Evolutionary conservation across 768 basidiomycete species (phyloP), one percentile per base, ranked within the genome.

Genomic region (Kwoniella sp.): DNA sequence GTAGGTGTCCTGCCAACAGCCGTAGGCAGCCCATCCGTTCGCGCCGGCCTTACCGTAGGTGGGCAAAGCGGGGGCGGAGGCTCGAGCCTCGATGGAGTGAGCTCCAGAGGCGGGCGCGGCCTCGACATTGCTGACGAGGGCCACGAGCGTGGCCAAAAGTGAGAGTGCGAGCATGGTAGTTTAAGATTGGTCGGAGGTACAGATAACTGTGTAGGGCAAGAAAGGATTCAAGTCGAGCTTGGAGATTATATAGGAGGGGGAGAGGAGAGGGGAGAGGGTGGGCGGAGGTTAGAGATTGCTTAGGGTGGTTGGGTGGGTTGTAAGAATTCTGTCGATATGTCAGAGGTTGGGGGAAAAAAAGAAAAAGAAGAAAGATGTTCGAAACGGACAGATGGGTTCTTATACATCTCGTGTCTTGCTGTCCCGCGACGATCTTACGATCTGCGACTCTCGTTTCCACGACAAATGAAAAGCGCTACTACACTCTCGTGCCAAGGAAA

Each of bases 1-100:
- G 28, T 54, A 54, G 25, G 25, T 25, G 30, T 62, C 61, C 26
- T 62, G 61, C 25, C 50, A 62, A 55, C 61, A 62, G 13, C 61
- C 61, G 26, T 41, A 25, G 20, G 61, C 47, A 17, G 61, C 53
- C 52, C 53, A 62, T n/a, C 59, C 59, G 23, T 61, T 61, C 2
- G 51, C n/a, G 7, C 26, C 50, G 20, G 28, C 22, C 23, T 51
- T 48, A 11, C 58, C 58, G 29, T 41, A 41, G 50, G 59, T 52
- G 20, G 51, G 23, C 7, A 50, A 25, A n/a, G 48, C 59, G 30
- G 48, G 47, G 25, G 31, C 25, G 15, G 58, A 58, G 13, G 11
- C 41, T 45, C 41, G 41, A 45, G 41, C 41, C 41, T 45, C 41
- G 41, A 45, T 7, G 23, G 50, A 28, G 15, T 51, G 50, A 28